Percentiles rank a stretch among this genome's conserved stretches.
Conservation (phyloP, 257 asterid genomes). For the Lycium ferocissimum region DNA sequence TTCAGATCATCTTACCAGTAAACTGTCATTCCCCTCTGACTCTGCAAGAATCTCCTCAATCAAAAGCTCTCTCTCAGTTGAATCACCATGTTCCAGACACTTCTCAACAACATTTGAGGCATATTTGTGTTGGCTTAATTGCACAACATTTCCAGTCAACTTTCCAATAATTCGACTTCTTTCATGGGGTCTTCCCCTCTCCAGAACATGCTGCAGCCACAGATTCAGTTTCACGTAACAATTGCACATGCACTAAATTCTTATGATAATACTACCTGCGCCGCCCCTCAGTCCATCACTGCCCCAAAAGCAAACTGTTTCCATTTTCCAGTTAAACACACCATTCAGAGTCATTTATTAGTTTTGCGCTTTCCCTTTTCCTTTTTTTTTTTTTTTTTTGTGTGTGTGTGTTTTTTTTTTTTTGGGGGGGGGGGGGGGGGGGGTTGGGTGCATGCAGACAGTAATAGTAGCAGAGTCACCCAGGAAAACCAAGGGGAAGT, state of each 20-base stretch:
- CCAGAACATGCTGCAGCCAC: constrained; percentile 73
- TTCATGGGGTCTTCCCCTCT: constrained; percentile 73
- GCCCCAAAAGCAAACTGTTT: neutral
- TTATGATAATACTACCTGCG: neutral
- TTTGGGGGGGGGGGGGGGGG: neutral
- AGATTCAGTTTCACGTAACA: neutral
- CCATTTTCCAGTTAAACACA: neutral
- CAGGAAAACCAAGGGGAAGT: neutral
- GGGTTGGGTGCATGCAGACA: neutral
- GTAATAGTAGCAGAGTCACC: neutral
- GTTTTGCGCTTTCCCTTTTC: neutral
- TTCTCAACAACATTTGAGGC: constrained; percentile 92
- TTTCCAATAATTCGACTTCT: constrained; percentile 67
- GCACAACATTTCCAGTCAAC: constrained; percentile 67
- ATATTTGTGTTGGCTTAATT: constrained; percentile 85
- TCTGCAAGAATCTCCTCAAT: constrained; percentile 77
- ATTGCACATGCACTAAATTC: constrained; percentile 23
- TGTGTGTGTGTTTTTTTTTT: too few species aligned
- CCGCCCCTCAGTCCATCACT: neutral
- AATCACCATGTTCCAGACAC: constrained; percentile 69
- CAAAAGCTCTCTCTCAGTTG: constrained; percentile 62
- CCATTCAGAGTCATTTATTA: neutral
- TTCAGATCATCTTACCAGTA: constrained; percentile 53
- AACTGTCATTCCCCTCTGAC: constrained; percentile 64
- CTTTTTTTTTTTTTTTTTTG: neutral